Base-by-base conservation (phyloP, 495 filamentous ascomycete species). In the Xylaria castorea region DNA sequence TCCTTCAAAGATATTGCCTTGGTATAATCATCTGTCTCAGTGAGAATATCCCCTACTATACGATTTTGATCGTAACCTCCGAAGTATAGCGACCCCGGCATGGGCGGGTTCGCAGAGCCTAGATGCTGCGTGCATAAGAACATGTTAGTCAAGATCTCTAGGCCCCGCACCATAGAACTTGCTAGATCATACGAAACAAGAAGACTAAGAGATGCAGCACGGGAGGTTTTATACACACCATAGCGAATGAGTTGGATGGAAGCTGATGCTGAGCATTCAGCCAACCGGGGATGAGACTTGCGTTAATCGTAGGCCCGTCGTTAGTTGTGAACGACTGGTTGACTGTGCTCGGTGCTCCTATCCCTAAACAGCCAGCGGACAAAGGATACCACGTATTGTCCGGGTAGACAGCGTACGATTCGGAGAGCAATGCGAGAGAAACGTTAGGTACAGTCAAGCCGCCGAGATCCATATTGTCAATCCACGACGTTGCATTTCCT, bases 21-120 rank as follows among this genome's bases (percentile, higher is more conserved):
- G 30, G 75, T 79, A 53, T 77, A 78, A 46, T 79, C 78, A 32
- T 75, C 75, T 57, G 72, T 70, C 30, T 80, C 80, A 5, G 74
- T 73, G 38, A 82, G 75, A 42, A 75, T 53, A 34, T 78, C 74
- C 34, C 78, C 78, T 16, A 78, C 68, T n/a, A 85, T 71, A 34
- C 85, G 78, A 61, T 77, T 83, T 60, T 84, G 80, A 72, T 89
- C 86, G 75, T 86, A 89, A 0, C 87, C 87, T 5, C 87, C 87
- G 55, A 86, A 81, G 34, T 82, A 71, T 50, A 88, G 76, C 5
- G 83, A 87, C 1, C 82, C 85, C 7, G 79, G 68, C 69, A 86
- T 82, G 4, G 72, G 70, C 11, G 80, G 78, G 7, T 74, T 66
- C 4, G 76, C 85, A 3, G 86, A 86, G 9, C 88, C 87, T 51